Base-by-base conservation (phyloP, 441 rosid genomes). In the Viola pubescens region DNA sequence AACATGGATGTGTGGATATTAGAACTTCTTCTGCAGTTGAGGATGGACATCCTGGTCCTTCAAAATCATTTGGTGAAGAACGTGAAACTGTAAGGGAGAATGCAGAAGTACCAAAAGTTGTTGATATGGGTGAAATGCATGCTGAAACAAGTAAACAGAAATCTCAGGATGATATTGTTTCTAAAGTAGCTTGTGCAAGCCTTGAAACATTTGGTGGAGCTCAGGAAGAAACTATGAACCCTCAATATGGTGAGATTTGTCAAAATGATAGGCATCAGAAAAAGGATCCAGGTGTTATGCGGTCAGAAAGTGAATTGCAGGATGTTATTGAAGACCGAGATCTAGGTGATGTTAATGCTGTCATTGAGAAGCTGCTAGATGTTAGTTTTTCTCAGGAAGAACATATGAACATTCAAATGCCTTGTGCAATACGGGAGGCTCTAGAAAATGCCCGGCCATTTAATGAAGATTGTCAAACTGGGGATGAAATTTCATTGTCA, bases 311-410 rank as follows among this genome's bases (percentile, higher is more conserved):
- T 47, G 79, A 72, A 60, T 64, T 40, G 52, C 59, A 59, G 37
- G 43, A 44, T 45, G 57, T 48, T 55, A 51, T 61, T 26, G 65
- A 50, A 47, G 74, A 70, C 8, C n/a, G 50, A 37, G 13, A 65
- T 56, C 10, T 52, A n/a, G 72, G 19, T 61, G 65, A 59, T 56
- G 44, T 62, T 34, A 68, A 61, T 66, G 61, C 66, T 69, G 77
- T 71, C 52, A 13, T 56, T 13, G 87, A 81, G 84, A 79, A 72
- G 68, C 71, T 67, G 67, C 81, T 53, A 59, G 80, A 60, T 39
- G 54, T 61, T 50, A 37, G 37, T 14, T 52, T 56, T 26, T 62
- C 53, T 54, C 65, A n/a, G 39, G 70, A 64, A 44, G 58, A 54
- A 63, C 38, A 37, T 7, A 13, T 55, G 38, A 63, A 64, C 56